Evolutionary conservation across 768 basidiomycete species (phyloP).

Genomic region (Tricholomella constricta): DNA sequence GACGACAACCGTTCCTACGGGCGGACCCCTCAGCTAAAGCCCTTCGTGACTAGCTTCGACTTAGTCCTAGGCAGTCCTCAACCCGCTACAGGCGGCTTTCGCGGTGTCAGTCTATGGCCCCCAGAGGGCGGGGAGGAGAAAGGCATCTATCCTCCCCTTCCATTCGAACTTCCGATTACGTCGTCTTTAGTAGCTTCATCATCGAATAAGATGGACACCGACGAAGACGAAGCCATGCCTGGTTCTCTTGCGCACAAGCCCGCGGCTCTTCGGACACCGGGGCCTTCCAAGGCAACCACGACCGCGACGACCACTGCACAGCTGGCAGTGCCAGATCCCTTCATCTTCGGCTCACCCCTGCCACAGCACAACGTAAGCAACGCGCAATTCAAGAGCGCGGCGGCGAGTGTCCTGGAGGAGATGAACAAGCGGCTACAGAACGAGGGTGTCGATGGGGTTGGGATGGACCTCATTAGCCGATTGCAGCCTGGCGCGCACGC

Average conservation of each 20-base stretch:
- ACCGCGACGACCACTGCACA: slow-evolving; percentile 22
- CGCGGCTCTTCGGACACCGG: slow-evolving; percentile 4
- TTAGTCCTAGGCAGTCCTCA: slow-evolving; percentile 60
- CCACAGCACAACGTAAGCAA: slow-evolving; percentile 65
- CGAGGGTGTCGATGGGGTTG: slow-evolving; percentile 55
- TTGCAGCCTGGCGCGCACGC: slow-evolving; percentile 34
- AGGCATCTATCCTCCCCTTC: slow-evolving; percentile 42
- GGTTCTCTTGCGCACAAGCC: slow-evolving; percentile 22
- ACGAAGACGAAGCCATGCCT: slow-evolving; percentile 36
- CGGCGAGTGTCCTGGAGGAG: slow-evolving; percentile 75
- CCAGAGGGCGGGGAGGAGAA: slow-evolving; percentile 23
- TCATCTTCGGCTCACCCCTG: slow-evolving; percentile 78
- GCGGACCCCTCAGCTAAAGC: slow-evolving; percentile 63
- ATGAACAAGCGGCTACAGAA: slow-evolving; percentile 74
- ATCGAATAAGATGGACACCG: slow-evolving; percentile 19
- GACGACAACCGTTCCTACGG: slow-evolving; percentile 19
- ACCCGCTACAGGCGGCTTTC: slow-evolving; percentile 18
- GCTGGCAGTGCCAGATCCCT: slow-evolving; percentile 41
- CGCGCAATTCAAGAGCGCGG: slow-evolving; percentile 64
- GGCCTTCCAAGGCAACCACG: slow-evolving; percentile 3
- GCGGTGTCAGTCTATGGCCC: slow-evolving; percentile 33
- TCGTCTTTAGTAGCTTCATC: slow-evolving; percentile 9
- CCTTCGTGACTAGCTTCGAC: slow-evolving; percentile 70
- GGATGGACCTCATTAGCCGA: slow-evolving; percentile 44
- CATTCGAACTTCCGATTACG: slow-evolving; percentile 30